Percentiles rank a stretch among this genome's conserved stretches.
These are phyloP conservation scores for Saccharomyces uvarum DNA, from an alignment of 1,139 yeast genomes.

Conservation along the genomic window DNA sequence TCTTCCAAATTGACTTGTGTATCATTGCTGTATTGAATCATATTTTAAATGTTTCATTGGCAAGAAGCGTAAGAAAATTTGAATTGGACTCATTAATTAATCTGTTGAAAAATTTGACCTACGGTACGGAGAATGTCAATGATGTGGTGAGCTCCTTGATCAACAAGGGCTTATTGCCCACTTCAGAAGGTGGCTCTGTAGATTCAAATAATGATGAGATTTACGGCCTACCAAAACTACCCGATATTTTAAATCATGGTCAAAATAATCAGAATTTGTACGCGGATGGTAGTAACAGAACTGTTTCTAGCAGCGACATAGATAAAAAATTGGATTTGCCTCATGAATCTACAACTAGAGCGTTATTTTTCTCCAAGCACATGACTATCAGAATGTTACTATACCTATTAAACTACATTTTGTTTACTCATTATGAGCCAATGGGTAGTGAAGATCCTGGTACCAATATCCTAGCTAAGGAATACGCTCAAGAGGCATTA, in stretches of 20 bases:
- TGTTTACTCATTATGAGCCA: conserved; percentile 41
- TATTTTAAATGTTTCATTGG: conserved; percentile 28
- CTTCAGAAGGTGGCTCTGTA: conserved; percentile 28
- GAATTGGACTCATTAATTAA: conserved; percentile 33
- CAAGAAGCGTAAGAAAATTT: conserved; percentile 35
- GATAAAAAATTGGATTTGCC: conserved; percentile 29
- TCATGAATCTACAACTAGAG: conserved; percentile 34
- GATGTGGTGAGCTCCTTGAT: conserved; percentile 25
- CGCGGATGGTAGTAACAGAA: conserved; percentile 9
- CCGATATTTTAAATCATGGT: conserved; percentile 27
- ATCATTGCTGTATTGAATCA: conserved; percentile 30
- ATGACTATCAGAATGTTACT: conserved; percentile 40
- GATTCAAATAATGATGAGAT: conserved; percentile 28
- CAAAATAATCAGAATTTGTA: conserved; percentile 17
- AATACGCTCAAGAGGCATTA: conserved; percentile 36
- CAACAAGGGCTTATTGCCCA: conserved; percentile 26
- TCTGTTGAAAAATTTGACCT: conserved; percentile 29
- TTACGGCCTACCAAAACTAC: conserved; percentile 34
- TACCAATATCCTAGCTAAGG: conserved; percentile 30
- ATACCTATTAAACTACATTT: conserved; percentile 41
- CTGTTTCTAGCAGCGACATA: conserved; percentile 1
- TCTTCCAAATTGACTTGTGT: conserved; percentile 31
- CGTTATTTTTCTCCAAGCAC: conserved; percentile 34
- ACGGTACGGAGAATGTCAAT: conserved; percentile 28
- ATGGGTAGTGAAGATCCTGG: conserved; percentile 34